phyloP scores from a whole-genome alignment of 1,284 basidiomycete species.

The Fistulinella cinereoalba region DNA sequence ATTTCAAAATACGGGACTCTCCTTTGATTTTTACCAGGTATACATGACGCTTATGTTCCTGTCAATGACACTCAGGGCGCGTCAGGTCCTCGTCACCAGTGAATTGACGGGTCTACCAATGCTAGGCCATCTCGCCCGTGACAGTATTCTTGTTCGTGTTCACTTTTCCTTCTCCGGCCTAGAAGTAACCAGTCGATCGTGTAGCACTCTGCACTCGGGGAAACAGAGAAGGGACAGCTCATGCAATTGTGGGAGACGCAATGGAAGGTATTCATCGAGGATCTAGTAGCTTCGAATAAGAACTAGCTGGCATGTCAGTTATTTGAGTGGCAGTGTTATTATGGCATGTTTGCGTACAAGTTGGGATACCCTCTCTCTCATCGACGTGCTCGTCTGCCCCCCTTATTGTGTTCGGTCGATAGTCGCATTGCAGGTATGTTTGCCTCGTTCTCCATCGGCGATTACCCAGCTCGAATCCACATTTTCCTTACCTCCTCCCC shows the following conservation, averaged over 20 bases:
- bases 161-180: not conserved
- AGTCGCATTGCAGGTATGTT: slow-evolving; percentile 30
- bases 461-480: slow-evolving; percentile 36
- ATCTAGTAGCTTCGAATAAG: no score
- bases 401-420: not conserved
- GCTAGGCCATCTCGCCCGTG: slow-evolving; percentile 56
- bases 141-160: slow-evolving; percentile 56
- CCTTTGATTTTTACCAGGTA: slow-evolving; percentile 71
- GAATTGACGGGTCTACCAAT: slow-evolving; percentile 62
- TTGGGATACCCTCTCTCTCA: not conserved
- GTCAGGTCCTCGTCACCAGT: slow-evolving; percentile 56
- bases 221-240: slow-evolving; percentile 46
- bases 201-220: slow-evolving; percentile 54
- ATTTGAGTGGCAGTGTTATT: slow-evolving; percentile 10
- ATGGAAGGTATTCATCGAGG: slow-evolving; percentile 52
- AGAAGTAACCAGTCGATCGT: slow-evolving; percentile 2
- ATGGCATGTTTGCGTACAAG: slow-evolving; percentile 21
- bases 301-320: no score
- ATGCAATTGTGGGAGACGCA: slow-evolving; percentile 47
- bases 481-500: slow-evolving; percentile 37
- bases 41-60: not conserved
- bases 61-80: slow-evolving; percentile 1
- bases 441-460: slow-evolving; percentile 20
- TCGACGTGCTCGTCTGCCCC: not conserved
- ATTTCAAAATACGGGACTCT: slow-evolving; percentile 76